Conservation (phyloP, 2,329 filamentous ascomycete species). For the Ophioceras dolichostomum region DNA sequence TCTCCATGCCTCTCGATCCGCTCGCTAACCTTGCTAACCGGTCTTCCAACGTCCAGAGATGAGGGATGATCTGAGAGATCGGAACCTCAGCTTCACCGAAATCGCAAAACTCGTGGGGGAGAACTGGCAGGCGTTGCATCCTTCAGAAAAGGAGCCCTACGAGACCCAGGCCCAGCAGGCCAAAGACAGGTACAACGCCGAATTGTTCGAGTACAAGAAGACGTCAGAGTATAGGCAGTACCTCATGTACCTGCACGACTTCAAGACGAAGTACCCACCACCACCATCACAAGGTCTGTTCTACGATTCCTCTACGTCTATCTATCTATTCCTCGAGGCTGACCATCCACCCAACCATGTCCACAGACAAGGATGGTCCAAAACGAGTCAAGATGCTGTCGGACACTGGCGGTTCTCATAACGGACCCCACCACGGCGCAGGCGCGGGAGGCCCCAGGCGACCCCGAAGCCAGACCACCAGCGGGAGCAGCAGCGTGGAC, state of each 20-base stretch:
- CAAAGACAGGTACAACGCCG: conserved; percentile 67
- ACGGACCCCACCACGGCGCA: too few relatives aligned
- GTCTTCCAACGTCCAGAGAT: conserved; percentile 39
- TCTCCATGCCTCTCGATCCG: too few relatives aligned
- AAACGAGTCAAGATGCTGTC: conserved; percentile 38
- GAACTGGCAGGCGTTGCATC: conserved; percentile 62
- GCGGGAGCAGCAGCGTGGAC: conserved; percentile 24
- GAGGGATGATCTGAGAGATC: conserved; percentile 64
- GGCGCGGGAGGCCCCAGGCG: too few relatives aligned
- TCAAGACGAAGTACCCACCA: conserved; percentile 65
- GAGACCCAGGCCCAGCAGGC: conserved; percentile 60
- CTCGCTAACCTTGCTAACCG: neutral
- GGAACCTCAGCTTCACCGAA: conserved; percentile 68
- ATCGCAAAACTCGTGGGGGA: conserved; percentile 76
- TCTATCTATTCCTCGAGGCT: conserved; percentile 1
- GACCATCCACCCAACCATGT: conserved; percentile 7
- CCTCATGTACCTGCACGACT: conserved; percentile 60
- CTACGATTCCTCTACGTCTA: neutral
- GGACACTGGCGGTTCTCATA: too few relatives aligned
- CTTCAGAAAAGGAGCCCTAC: conserved; percentile 56
- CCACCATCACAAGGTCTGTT: neutral
- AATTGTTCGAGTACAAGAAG: conserved; percentile 66
- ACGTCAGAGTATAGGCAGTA: conserved; percentile 59
- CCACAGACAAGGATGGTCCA: conserved; percentile 31
- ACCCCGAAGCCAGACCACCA: conserved; percentile 8